Evolutionary conservation across 805 yeast genomes (phyloP), one percentile per base, ranked within the genome.

Genomic region (Kuraishia cidri): DNA sequence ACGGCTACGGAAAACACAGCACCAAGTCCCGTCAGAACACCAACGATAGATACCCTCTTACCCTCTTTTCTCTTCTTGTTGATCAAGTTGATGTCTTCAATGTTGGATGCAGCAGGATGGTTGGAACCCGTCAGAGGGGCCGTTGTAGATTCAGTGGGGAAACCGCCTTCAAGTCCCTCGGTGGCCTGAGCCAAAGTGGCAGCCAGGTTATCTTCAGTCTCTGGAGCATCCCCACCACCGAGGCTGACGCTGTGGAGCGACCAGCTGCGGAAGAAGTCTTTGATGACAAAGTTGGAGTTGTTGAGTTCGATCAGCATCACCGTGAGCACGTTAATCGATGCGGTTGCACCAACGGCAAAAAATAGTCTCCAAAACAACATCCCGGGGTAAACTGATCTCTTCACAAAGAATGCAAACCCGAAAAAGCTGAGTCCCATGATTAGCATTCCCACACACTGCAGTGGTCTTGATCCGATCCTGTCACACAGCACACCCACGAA

Each of bases 401-500:
- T 45, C 3, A 62, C 69, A 7, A 66, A 54, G 6, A 47, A 43
- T 2, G 78, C 76, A 43, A 70, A 77, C 1, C 75, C 56, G 25
- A 63, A 39, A 14, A 79, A 48, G 21, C 75, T 57, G 3, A 61
- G 12, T 6, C 75, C 75, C 22, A 71, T 46, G 9, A 68, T 40
- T n/a, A 60, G 25, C 28, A 76, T 65, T 9, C 84, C 76, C 4
- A 47, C 37, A 9, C 64, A 51, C 28, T 67, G 67, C 18, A 77
- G 62, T 16, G 71, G 54, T 35, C 77, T 64, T 2, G 85, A 60
- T 4, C 86, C 86, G 31, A 77, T 52, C 41, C 68, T 66, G 45
- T 80, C 88, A 41, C 74, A 65, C 18, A 75, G 44, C 0, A 79
- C 69, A 3, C 88, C 90, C 40, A 78, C 54, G 15, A 78, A 51